Evolutionary conservation across 1,284 basidiomycete genomes (phyloP), one percentile per base, ranked within the genome.

Genomic region (Cryptococcus sp.): DNA sequence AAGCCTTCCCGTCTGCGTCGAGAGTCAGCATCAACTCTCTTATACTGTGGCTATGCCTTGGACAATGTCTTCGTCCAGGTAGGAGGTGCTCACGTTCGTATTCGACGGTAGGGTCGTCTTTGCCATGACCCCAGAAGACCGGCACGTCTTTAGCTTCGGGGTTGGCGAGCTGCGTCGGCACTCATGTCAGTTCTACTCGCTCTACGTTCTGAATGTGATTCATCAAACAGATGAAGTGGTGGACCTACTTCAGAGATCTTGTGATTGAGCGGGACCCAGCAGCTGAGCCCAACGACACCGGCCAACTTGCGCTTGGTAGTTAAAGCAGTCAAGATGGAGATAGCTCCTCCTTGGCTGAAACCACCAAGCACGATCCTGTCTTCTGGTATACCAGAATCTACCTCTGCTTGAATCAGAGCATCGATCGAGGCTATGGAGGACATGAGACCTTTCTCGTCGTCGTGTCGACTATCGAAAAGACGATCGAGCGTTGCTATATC

Each of bases 81-180:
- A 43, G 25, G 50, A 17, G 5, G 51, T 17, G 44, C 73, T 66
- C 61, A 78, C 75, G 78, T 46, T 74, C 61, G 63, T 81, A 83
- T 54, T 81, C 81, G 54, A 94, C 87, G 15, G 94, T 81, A 10
- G 84, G 85, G 74, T 96, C 93, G 34, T 77, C 79, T n/a, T 80
- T 84, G 8, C 93, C 93, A 63, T 93, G 90, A 6, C 89, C 93
- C 86, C 89, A 90, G 80, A 94, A 94, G 39, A 93, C 82, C 1
- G 91, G 88, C n/a, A 85, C 80, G 15, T 83, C 81, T 55, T 81
- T 79, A 20, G 75, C 74, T 34, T 65, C 48, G 1, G 67, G 50
- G 17, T 59, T 61, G 6, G 65, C 53, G 55, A 72, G 56, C 63
- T 72, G 43, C n/a, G 11, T 25, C 17, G 26, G 38, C 19, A 57